Base-by-base conservation (phyloP, 192 early-diverging fungal genomes). In the Cetraspora pellucida region DNA sequence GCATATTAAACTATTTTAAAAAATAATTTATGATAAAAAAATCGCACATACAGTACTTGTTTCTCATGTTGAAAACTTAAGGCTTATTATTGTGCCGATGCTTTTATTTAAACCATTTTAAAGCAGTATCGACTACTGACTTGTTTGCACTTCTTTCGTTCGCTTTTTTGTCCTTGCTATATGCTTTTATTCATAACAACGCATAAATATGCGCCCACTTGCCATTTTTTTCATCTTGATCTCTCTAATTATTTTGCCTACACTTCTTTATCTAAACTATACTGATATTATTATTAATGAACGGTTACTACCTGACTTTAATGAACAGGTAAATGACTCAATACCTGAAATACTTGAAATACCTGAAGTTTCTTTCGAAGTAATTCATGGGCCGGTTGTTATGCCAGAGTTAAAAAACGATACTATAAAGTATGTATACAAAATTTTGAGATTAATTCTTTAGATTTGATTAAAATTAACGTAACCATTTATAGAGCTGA, bases 401-500 rank as follows among this genome's bases (percentile, higher is more conserved):
- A 87, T 87, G 86, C 77, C 81, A 21, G 66, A 79, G 30, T 71
- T 87, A 17, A 82, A 81, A 5, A 83, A 87, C 52, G 74, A 61
- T 43, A 84, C 81, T 6, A 65, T 81, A 71, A 86, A 86, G 85
- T 86, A 84, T 28, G 68, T 57, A 57, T 10, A n/a, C 1, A 17
- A 16, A 10, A 31, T 57, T 30, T 44, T n/a, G 1, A 3, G 27
- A 28, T 52, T 50, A 21, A 46, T 61, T 23, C 52, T 31, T 61
- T 58, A 45, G 19, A 27, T 8, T 49, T 7, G 6, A 28, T 49
- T 45, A 60, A 46, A 57, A 28, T 45, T 14, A 7, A 49, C 60
- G 37, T 3, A 47, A 9, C 30, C 49, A 14, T 58, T 28, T 25
- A 67, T 75, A 95, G 93, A 80, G 95, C 93, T 6, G 93, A 97